Evolutionary conservation across 768 basidiomycete genomes (phyloP).

Genomic region (Steccherinum ochraceum): DNA sequence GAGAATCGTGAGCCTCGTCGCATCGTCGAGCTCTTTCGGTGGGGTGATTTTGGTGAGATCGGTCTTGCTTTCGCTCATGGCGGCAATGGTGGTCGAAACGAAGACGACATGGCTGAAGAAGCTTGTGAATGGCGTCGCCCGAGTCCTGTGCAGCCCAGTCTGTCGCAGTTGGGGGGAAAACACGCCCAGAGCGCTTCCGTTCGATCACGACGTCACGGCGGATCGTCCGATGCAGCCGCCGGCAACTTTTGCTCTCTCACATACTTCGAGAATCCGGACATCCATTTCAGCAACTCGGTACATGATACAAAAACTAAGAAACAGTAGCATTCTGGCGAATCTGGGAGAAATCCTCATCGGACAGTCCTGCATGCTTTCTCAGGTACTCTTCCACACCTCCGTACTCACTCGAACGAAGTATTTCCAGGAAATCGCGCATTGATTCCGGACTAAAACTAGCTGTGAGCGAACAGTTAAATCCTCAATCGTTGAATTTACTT

Average conservation of each 20-base stretch:
- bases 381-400: conserved; percentile 63
- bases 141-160: too few species aligned
- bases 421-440: conserved; percentile 63
- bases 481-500: conserved; percentile 14
- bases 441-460: conserved; percentile 63
- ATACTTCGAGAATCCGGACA: too few species aligned
- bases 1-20: conserved; percentile 33
- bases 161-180: too few species aligned
- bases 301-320: too few species aligned
- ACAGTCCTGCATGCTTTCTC: conserved; percentile 47
- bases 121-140: not conserved
- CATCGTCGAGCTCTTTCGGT: conserved; percentile 31
- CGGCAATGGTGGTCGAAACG: not conserved
- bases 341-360: conserved; percentile 54
- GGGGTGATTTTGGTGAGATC: conserved; percentile 27
- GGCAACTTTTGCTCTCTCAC: too few species aligned
- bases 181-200: too few species aligned
- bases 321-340: conserved; percentile 43
- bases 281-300: too few species aligned
- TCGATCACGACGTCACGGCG: not conserved
- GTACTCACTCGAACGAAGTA: conserved; percentile 55
- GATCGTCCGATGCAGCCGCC: too few species aligned
- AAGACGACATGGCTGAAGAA: not conserved
- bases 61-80: conserved; percentile 9
- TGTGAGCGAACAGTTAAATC: too few species aligned